Evolutionary conservation across 2,329 filamentous ascomycete species (phyloP), one percentile per base, ranked within the genome.

Genomic region (Ophiostoma australiae): DNA sequence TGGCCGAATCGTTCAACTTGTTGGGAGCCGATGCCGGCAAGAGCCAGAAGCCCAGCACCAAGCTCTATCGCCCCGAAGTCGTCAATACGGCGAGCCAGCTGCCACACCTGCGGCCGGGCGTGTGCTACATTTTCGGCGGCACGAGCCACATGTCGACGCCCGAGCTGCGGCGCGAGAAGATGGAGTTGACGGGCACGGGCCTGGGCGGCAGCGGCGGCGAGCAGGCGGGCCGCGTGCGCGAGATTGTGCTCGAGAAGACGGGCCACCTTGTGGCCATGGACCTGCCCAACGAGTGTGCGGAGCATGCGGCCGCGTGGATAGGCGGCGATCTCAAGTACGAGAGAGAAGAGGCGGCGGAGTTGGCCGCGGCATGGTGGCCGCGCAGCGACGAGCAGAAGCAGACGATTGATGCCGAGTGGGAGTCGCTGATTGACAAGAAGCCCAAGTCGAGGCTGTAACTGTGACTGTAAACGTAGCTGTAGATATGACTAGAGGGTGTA

Each of bases 241-340:
- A 89, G 74, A 84, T 91, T 5, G 82, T 87, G 20, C 80, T 95
- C 8, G 80, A 90, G 37, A 85, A 85, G 0, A 83, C 85, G 6
- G 93, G 94, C 0, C 94, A 98, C 79, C 79, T 97, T 61, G 87
- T 97, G 37, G 90, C 94, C 0, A 91, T 97, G 87, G 93, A 97
- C 79, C 85, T 86, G 55, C 91, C 91, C 0, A 81, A 76, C 1
- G 83, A 87, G 76, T 91, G 89, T 73, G 94, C 92, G 1, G 82
- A 85, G 72, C 79, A 85, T 23, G 84, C 86, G 0, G 85, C 84
- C 0, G 77, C 78, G 35, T 92, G 88, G 83, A 78, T 91, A 70
- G 82, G 78, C 0, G 76, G 77, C n/a, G 87, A 90, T 77, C 74
- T 91, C 73, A 77, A 80, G 61, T 78, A 82, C 37, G 91, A 89